These are phyloP conservation scores for Taphrina flavorubra DNA, from an alignment of 1,139 yeast genomes.

Conservation along the genomic window DNA sequence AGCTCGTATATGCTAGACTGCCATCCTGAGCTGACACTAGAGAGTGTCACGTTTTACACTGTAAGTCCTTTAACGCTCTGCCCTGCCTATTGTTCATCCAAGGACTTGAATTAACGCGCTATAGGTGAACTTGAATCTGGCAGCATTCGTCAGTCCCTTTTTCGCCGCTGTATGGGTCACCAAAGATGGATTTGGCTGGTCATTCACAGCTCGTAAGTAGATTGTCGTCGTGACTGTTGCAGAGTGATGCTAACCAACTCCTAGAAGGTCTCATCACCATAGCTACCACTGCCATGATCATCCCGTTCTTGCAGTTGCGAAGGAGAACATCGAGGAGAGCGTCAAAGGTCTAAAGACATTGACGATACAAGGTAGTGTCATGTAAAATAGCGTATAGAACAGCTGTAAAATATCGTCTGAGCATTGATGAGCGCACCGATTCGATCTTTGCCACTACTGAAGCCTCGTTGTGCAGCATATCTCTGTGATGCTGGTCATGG, in stretches of 20 bases:
- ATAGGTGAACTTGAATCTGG: constrained; percentile 39
- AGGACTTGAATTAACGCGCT: neutral
- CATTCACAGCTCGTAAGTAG: constrained; percentile 42
- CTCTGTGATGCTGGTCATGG: neutral
- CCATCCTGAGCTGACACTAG: constrained; percentile 38
- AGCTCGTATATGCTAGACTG: constrained; percentile 42
- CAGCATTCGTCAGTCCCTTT: constrained; percentile 42
- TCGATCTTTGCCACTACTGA: no score
- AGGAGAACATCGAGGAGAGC: neutral
- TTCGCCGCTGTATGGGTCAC: constrained; percentile 40
- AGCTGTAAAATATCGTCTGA: no score
- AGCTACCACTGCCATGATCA: constrained; percentile 7
- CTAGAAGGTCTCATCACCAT: constrained; percentile 24
- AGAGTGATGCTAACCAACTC: neutral
- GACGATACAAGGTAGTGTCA: no score
- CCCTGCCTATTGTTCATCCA: no score
- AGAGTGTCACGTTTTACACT: constrained; percentile 40
- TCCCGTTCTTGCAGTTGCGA: constrained; percentile 20
- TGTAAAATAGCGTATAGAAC: no score
- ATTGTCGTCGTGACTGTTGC: neutral
- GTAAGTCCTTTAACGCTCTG: neutral
- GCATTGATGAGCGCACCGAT: no score
- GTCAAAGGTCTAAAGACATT: neutral
- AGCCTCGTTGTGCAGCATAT: neutral
- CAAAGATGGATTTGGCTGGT: constrained; percentile 44